Conservation (phyloP, 75 land plant genomes). For the Ceratopteris richardii region DNA sequence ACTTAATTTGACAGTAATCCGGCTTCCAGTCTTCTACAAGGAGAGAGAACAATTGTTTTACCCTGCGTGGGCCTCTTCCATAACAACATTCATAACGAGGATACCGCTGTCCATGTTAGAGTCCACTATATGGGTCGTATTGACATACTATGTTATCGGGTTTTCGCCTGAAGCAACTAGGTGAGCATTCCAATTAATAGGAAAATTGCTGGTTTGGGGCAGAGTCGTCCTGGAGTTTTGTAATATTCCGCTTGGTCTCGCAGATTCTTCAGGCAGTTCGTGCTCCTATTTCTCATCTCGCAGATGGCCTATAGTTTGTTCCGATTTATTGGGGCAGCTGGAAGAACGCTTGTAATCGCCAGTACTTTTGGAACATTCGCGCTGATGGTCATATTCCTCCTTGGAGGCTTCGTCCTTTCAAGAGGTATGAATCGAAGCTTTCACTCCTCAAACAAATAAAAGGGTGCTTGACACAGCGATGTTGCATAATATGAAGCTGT, state of each 20-base stretch:
- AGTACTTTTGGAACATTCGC: conserved; percentile 24
- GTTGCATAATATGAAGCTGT: no score
- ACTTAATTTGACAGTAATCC: conserved; percentile 23
- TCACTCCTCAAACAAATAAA: no score
- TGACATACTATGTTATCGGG: conserved; percentile 42
- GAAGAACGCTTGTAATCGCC: conserved; percentile 13
- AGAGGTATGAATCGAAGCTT: conserved; percentile 4
- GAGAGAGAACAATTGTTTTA: conserved; percentile 43
- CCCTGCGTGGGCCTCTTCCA: conserved; percentile 42
- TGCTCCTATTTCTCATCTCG: conserved; percentile 12
- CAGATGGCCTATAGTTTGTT: conserved; percentile 19
- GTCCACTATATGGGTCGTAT: conserved; percentile 20
- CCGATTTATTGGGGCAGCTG: conserved; percentile 22
- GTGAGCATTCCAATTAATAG: no score
- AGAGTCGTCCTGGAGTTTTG: no score
- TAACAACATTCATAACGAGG: conserved; percentile 23
- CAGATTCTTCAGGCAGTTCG: conserved; percentile 28
- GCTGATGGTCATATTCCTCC: conserved; percentile 17
- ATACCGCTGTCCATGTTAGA: conserved; percentile 35
- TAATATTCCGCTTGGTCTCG: no score
- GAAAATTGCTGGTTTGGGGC: no score
- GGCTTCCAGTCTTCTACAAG: conserved; percentile 46
- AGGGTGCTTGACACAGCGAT: no score
- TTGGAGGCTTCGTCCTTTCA: conserved; percentile 28
- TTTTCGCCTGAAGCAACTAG: conserved; percentile 35